phyloP scores from a whole-genome alignment of 768 basidiomycete genomes.

The Naganishia vaughanmartiniae region DNA sequence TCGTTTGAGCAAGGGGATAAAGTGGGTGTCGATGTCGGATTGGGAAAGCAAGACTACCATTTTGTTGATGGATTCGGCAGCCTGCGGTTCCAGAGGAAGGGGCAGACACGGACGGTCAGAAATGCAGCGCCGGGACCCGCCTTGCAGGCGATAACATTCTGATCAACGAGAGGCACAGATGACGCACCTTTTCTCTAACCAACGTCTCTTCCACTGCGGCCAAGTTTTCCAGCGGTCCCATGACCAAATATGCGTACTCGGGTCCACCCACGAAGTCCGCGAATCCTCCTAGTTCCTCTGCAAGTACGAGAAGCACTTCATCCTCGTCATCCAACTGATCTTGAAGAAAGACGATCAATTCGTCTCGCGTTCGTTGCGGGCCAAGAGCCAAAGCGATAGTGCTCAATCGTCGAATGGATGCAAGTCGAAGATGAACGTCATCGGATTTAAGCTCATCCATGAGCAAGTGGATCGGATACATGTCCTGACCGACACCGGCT shows the following conservation, averaged over 20 bases:
- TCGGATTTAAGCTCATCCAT: slow-evolving; percentile 98
- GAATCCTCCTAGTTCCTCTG: slow-evolving; percentile 91
- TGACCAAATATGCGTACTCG: slow-evolving; percentile 76
- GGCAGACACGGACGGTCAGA: neutral
- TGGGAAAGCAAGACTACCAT: slow-evolving; percentile 74
- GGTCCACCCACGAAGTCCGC: slow-evolving; percentile 92
- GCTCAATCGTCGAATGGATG: slow-evolving; percentile 93
- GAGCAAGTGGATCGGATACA: slow-evolving; percentile 90
- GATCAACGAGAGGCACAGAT: neutral
- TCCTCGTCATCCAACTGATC: slow-evolving; percentile 99
- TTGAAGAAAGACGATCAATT: slow-evolving; percentile 93
- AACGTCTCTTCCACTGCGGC: slow-evolving; percentile 96
- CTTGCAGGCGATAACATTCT: neutral
- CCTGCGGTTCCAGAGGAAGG: slow-evolving; percentile 57
- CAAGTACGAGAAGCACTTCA: slow-evolving; percentile 90
- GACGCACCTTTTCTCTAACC: slow-evolving; percentile 86
- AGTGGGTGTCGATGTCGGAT: slow-evolving; percentile 78
- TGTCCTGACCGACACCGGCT: slow-evolving; percentile 54
- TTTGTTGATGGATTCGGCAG: slow-evolving; percentile 91
- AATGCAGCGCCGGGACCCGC: neutral
- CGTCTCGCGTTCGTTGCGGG: slow-evolving; percentile 87
- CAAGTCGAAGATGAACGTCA: slow-evolving; percentile 90
- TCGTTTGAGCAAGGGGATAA: slow-evolving; percentile 84
- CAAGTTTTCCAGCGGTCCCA: slow-evolving; percentile 90
- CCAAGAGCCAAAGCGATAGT: slow-evolving; percentile 97